These are phyloP conservation scores for Chlorella sp. DNA, from an alignment of 139 green algal species.

Conservation along the genomic window DNA sequence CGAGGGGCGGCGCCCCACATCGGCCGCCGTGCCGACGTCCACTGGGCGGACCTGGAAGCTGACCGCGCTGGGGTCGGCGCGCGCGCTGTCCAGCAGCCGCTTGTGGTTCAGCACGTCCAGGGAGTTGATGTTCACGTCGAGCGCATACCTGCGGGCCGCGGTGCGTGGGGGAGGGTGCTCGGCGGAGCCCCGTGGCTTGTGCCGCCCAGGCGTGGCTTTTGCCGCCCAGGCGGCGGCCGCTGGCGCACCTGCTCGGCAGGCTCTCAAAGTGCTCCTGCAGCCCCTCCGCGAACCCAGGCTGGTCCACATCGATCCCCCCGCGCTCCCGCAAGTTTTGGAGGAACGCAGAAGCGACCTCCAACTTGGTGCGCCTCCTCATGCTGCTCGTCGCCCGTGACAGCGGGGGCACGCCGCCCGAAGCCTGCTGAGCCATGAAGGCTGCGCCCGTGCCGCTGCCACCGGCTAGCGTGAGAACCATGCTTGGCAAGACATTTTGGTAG, in stretches of 20 bases:
- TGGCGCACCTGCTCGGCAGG: slow-evolving; percentile 66
- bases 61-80: slow-evolving; percentile 73
- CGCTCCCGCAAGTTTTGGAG: slow-evolving; percentile 59
- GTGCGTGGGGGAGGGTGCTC: background rate
- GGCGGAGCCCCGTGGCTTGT: background rate
- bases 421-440: too few relatives aligned
- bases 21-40: slow-evolving; percentile 58
- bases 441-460: too few relatives aligned
- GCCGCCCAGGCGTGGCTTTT: background rate
- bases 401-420: slow-evolving; percentile 4
- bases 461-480: too few relatives aligned
- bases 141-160: slow-evolving; percentile 59
- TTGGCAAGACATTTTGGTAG: too few relatives aligned
- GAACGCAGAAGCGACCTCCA: slow-evolving; percentile 69
- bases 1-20: slow-evolving; percentile 33
- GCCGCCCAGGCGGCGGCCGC: background rate
- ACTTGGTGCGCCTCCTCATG: slow-evolving; percentile 49
- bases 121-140: slow-evolving; percentile 90
- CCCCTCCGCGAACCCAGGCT: slow-evolving; percentile 59
- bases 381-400: background rate
- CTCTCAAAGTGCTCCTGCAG: slow-evolving; percentile 82
- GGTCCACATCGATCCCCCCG: slow-evolving; percentile 65
- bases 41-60: slow-evolving; percentile 87
- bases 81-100: slow-evolving; percentile 85
- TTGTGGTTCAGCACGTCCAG: slow-evolving; percentile 94